Percentiles rank a stretch among this genome's conserved stretches.
Evolutionary conservation across 2,329 filamentous ascomycete genomes (phyloP).

Genomic region (Cytospora chrysosperma): DNA sequence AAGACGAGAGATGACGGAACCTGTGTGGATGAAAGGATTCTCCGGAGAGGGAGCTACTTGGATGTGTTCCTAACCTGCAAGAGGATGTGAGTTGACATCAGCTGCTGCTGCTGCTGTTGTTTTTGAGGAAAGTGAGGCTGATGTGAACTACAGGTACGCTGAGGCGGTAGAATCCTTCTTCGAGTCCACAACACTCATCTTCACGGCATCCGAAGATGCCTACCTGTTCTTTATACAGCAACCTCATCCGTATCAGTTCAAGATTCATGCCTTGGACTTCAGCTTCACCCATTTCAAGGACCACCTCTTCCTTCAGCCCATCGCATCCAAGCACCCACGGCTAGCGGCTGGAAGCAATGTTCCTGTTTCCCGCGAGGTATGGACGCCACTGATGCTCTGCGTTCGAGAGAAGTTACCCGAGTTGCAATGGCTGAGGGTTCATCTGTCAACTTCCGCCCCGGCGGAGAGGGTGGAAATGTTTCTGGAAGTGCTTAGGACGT

Average conservation of each 20-base stretch:
- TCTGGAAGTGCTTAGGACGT: slow-evolving; percentile 9
- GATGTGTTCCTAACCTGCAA: slow-evolving; percentile 29
- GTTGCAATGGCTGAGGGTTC: slow-evolving; percentile 6
- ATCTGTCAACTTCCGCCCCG: slow-evolving; percentile 2
- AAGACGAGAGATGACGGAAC: slow-evolving; percentile 17
- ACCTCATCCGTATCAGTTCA: slow-evolving; percentile 22
- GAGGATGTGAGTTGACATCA: slow-evolving; percentile 26
- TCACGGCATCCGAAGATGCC: slow-evolving; percentile 30
- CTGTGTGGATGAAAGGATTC: slow-evolving; percentile 10
- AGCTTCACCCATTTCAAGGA: slow-evolving; percentile 28
- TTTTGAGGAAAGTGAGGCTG: too few species aligned
- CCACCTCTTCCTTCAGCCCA: slow-evolving; percentile 27
- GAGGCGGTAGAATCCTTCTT: slow-evolving; percentile 28
- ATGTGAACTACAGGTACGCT: slow-evolving; percentile 24
- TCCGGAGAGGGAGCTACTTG: slow-evolving; percentile 22
- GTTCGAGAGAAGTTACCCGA: slow-evolving; percentile 19
- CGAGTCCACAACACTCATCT: slow-evolving; percentile 29
- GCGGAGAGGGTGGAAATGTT: slow-evolving; percentile 4
- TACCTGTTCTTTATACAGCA: slow-evolving; percentile 28
- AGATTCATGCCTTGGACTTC: slow-evolving; percentile 27
- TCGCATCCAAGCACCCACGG: slow-evolving; percentile 19
- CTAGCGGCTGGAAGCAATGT: background rate
- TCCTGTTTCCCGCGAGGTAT: slow-evolving; percentile 20
- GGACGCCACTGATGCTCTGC: slow-evolving; percentile 20
- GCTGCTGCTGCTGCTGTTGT: too few species aligned